Evolutionary conservation across 2,329 filamentous ascomycete species (phyloP).

Genomic region (Fusarium sublunatum): DNA sequence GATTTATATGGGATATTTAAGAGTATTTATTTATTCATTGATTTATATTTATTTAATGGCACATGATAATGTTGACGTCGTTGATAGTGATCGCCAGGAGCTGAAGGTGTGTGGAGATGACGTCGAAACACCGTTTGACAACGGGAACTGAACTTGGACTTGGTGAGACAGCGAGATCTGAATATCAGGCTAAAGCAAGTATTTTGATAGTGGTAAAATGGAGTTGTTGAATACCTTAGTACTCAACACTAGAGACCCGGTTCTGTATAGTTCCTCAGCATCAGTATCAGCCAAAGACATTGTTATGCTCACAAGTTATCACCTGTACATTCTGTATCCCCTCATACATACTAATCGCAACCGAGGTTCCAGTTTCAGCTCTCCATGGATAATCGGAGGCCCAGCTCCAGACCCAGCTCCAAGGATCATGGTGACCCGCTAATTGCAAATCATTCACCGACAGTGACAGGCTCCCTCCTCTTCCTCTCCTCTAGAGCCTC

Average conservation of each 20-base stretch:
- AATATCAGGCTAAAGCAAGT: constrained; percentile 1
- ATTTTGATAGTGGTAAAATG: background rate
- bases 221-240: no score
- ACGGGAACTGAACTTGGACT: constrained; percentile 17
- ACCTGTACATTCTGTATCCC: constrained; percentile 4
- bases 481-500: background rate
- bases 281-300: background rate
- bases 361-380: constrained; percentile 25
- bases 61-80: constrained; percentile 34
- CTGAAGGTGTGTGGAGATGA: constrained; percentile 25
- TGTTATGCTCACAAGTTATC: background rate
- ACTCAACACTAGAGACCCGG: no score
- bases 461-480: background rate
- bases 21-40: background rate
- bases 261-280: no score
- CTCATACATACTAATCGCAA: background rate
- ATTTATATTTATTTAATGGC: background rate
- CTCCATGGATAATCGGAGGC: constrained; percentile 22
- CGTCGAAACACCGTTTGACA: constrained; percentile 17
- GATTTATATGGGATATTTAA: constrained; percentile 2
- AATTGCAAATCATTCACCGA: background rate
- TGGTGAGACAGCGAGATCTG: constrained; percentile 31
- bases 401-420: constrained; percentile 1
- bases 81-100: constrained; percentile 34
- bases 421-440: background rate